Evolutionary conservation across 805 yeast species (phyloP), one percentile per base, ranked within the genome.

Genomic region (Candida anglica): DNA sequence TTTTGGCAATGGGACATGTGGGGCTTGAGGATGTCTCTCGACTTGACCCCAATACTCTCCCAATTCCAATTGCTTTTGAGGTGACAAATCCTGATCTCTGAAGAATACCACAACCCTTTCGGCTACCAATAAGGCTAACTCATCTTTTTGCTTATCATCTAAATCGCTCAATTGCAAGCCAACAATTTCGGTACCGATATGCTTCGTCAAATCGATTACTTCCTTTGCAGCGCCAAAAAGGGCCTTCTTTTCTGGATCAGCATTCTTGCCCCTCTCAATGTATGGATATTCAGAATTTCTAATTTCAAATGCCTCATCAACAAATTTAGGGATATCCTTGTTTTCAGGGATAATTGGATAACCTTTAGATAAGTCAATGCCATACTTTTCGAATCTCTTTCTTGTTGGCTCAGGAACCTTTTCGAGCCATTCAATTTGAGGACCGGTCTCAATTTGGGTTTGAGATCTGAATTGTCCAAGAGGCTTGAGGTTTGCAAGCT

Each of bases 51-150:
- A 71, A 53, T 69, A 69, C 18, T 64, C 42, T 28, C 77, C 77
- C 15, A 71, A 43, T 30, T 56, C 69, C 34, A 60, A 47, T 48
- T 71, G 77, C 36, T 57, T 56, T 43, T 58, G 61, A 15, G 71
- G 70, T 18, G 63, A 41, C 27, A 71, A 47, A 37, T 70, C 70
- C 48, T 71, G 77, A 41, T 69, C 66, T 36, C 71, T 50, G 60
- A 72, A 71, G 45, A 72, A 70, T 13, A 72, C 77, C 27, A 71
- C 76, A n/a, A 63, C 66, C 44, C 77, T 60, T 48, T 69, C 73
- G 16, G 75, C 70, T 23, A 69, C 53, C 29, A 71, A 47, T 10
- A 69, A 50, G 5, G 75, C 76, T 38, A 71, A 56, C 48, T 71
- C 75, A 46, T 71, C 74, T 34, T 50, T 57, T 46, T 71, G 76